phyloP scores from a whole-genome alignment of 495 filamentous ascomycete genomes.

The Barbatosphaeria neglecta region DNA sequence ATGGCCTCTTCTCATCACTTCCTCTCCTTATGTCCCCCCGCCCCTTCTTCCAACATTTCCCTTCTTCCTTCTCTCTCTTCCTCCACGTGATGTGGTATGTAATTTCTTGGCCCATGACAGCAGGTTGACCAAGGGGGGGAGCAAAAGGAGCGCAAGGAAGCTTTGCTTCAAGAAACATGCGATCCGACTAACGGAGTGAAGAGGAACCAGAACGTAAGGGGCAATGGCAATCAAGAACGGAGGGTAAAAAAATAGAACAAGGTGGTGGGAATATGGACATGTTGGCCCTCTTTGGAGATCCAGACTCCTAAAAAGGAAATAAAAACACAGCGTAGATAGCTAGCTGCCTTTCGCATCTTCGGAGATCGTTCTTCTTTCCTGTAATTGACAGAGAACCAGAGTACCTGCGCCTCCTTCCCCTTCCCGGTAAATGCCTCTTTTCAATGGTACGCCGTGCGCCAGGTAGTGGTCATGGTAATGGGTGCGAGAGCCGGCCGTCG shows the following conservation, averaged over 20 bases:
- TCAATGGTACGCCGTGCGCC: not conserved
- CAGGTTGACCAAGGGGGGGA: not conserved
- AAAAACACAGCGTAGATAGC: not conserved
- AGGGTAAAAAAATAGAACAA: not conserved
- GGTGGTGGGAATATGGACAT: not conserved
- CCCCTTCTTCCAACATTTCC: not conserved
- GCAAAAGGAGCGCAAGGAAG: not conserved
- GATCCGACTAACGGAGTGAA: not conserved
- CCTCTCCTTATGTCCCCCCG: not conserved
- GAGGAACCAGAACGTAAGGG: not conserved
- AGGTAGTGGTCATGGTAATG: too few species aligned
- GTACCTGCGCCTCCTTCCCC: not conserved
- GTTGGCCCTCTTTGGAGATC: not conserved
- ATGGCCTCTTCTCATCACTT: not conserved
- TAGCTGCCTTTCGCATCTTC: not conserved
- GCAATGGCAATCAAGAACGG: not conserved
- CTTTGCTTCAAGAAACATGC: not conserved
- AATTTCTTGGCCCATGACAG: too few species aligned
- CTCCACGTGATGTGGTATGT: too few species aligned
- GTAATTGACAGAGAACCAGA: not conserved
- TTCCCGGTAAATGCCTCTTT: not conserved
- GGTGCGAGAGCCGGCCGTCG: not conserved
- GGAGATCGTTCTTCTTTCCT: not conserved
- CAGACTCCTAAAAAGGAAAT: too few species aligned
- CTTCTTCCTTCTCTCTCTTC: not conserved